phyloP scores from a whole-genome alignment of 176 grass and related monocot genomes.

The Phragmites australis region DNA sequence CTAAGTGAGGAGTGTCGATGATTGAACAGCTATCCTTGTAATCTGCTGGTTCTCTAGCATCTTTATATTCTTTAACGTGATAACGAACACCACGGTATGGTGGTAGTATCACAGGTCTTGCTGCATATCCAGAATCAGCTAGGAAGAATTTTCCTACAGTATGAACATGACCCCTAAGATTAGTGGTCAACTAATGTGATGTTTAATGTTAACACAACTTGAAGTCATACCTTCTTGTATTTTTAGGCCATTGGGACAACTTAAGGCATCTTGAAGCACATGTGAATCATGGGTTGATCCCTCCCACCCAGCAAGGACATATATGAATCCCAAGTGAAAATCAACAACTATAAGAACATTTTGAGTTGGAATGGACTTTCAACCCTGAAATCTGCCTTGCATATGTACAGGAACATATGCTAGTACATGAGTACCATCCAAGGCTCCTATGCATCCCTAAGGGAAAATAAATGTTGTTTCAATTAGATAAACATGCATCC shows the following conservation, averaged over 20 bases:
- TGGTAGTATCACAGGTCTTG: background rate
- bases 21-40: background rate
- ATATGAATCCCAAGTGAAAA: background rate
- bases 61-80: background rate
- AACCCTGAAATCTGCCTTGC: background rate
- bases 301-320: no score
- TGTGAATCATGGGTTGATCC: no score
- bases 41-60: background rate
- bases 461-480: background rate
- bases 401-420: background rate
- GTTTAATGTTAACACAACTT: background rate
- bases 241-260: background rate
- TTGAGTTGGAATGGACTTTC: background rate
- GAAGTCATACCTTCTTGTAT: background rate
- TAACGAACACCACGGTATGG: background rate
- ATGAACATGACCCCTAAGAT: no score
- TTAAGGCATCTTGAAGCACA: background rate
- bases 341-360: background rate
- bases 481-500: no score
- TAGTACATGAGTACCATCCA: background rate
- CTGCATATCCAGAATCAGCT: background rate
- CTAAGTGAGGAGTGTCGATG: background rate
- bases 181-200: no score
- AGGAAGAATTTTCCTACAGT: background rate
- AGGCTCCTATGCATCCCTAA: conserved; percentile 5